Conservation (phyloP, 2,329 filamentous ascomycete species). For the Stagonosporopsis vannaccii region DNA sequence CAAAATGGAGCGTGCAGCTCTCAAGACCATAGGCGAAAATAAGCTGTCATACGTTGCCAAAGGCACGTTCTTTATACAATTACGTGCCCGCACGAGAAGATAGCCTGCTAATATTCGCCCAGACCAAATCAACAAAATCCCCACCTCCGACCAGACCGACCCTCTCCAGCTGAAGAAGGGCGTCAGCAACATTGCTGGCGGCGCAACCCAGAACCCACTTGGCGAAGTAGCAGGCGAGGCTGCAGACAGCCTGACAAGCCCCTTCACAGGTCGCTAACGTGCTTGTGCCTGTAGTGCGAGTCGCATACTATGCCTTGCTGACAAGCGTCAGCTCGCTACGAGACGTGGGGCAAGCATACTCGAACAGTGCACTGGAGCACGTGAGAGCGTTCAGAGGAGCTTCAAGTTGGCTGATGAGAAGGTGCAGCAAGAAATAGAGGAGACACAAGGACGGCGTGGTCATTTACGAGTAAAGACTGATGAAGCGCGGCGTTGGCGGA, state of each 20-base stretch:
- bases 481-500: slow-evolving; percentile 10
- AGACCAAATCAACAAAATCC: slow-evolving; percentile 51
- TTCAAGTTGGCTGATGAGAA: slow-evolving; percentile 13
- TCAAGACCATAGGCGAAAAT: slow-evolving; percentile 62
- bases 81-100: not conserved
- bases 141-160: slow-evolving; percentile 48
- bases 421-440: slow-evolving; percentile 17
- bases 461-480: slow-evolving; percentile 5
- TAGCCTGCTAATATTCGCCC: slow-evolving; percentile 17
- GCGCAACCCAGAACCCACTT: slow-evolving; percentile 45
- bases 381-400: slow-evolving; percentile 25
- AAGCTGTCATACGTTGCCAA: slow-evolving; percentile 54
- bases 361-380: slow-evolving; percentile 25
- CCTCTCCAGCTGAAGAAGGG: slow-evolving; percentile 48
- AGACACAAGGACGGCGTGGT: slow-evolving; percentile 17
- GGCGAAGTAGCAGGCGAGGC: slow-evolving; percentile 48
- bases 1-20: slow-evolving; percentile 54
- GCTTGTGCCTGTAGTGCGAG: slow-evolving; percentile 30
- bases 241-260: slow-evolving; percentile 45
- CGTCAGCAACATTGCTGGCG: slow-evolving; percentile 46
- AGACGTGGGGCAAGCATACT: slow-evolving; percentile 22
- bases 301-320: slow-evolving; percentile 32
- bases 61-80: slow-evolving; percentile 30
- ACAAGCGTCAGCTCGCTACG: slow-evolving; percentile 17
- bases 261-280: slow-evolving; percentile 49